These are phyloP conservation scores for Plenodomus biglobosus DNA, from an alignment of 2,329 filamentous ascomycete genomes.

Conservation along the genomic window DNA sequence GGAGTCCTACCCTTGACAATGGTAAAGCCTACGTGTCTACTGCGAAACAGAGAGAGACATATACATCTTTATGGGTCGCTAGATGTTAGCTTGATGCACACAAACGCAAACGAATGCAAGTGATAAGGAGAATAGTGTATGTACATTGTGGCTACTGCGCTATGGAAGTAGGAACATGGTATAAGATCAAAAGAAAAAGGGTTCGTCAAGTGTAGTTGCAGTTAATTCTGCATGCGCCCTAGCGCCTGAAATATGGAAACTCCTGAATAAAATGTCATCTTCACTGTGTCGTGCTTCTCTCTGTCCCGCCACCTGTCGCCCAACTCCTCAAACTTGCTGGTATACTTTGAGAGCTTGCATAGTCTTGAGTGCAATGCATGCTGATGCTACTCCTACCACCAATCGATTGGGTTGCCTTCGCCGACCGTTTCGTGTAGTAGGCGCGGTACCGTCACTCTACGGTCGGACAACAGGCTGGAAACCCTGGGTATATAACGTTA, in stretches of 20 bases:
- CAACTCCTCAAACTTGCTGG: not conserved
- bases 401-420: not conserved
- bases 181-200: not conserved
- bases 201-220: not conserved
- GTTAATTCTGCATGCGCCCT: not conserved
- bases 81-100: not conserved
- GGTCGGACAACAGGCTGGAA: constrained; percentile 26
- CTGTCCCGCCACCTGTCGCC: not conserved
- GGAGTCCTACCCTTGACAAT: too few species aligned
- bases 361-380: not conserved
- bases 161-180: not conserved
- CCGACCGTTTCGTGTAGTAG: not conserved
- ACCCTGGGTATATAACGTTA: constrained; percentile 26
- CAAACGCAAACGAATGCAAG: not conserved
- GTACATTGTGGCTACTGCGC: not conserved
- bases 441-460: constrained; percentile 9
- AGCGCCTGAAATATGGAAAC: not conserved
- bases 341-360: not conserved
- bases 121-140: not conserved
- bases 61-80: too few species aligned
- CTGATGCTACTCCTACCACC: not conserved
- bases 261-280: not conserved
- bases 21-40: too few species aligned
- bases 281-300: not conserved
- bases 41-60: too few species aligned